Evolutionary conservation across 306 rosid genomes (phyloP), one percentile per base, ranked within the genome.

Genomic region (Gillenia trifoliata): DNA sequence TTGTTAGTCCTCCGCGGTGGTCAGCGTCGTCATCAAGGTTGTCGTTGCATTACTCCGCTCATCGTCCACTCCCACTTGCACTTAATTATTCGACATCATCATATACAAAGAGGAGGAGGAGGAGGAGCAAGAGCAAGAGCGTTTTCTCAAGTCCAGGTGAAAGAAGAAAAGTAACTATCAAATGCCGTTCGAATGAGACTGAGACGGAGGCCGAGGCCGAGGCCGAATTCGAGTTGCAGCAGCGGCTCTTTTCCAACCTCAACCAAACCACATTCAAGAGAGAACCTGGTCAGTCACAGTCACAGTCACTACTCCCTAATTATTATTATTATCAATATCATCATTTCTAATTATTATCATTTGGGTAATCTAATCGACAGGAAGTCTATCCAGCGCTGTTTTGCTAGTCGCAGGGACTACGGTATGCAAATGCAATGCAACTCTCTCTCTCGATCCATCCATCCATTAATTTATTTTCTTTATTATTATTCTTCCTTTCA

Each of bases 321-420:
- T 5, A 34, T 59, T 29, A 13, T 41, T n/a, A n/a, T 8, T 31
- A 55, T 26, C 43, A 10, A 30, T 30, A 30, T 75, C 26, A 13
- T 64, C 23, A 20, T 66, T 13, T 40, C 41, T 68, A 15, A 60
- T 17, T 33, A 25, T 7, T 68, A 30, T 62, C 62, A 15, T n/a
- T 49, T 38, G 68, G 66, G 47, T 71, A 69, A 67, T 33, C 47
- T 15, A 16, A 40, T 78, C 72, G 3, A 41, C 84, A 89, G 92
- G 93, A 78, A 92, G 93, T 70, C 87, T 92, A 70, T 66, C 87
- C 30, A 89, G 93, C 81, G 87, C 89, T 38, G 77, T 89, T 75
- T 78, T 87, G 16, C 86, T 92, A 22, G 96, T 92, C 28, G 88
- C 89, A 17, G 93, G 96, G 64, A 90, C 93, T 40, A 92, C 90